Evolutionary conservation across 1,139 yeast species (phyloP).

Genomic region (Candida sp.): DNA sequence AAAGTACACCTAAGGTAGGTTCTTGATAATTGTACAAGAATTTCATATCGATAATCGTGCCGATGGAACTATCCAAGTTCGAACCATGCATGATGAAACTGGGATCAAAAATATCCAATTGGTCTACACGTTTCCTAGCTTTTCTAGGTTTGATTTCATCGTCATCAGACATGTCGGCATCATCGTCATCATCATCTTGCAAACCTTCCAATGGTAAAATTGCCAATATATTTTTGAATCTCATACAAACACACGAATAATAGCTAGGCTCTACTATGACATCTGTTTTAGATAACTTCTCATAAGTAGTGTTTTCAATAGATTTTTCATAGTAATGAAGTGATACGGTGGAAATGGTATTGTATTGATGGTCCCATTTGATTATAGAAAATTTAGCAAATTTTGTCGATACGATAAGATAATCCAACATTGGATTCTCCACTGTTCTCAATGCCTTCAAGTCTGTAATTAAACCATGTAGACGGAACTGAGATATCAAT

Average conservation of each 20-base stretch:
- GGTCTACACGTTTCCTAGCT: constrained; percentile 1
- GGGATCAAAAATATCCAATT: constrained; percentile 30
- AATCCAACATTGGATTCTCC: constrained; percentile 52
- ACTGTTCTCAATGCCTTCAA: constrained; percentile 51
- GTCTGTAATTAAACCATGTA: constrained; percentile 69
- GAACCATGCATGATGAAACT: constrained; percentile 60
- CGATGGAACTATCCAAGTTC: constrained; percentile 54
- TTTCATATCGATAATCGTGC: constrained; percentile 60
- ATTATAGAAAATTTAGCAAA: constrained; percentile 76
- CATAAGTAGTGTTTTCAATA: constrained; percentile 49
- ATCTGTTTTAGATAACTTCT: constrained; percentile 42
- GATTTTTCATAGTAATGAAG: constrained; percentile 84
- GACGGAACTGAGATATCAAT: constrained; percentile 61
- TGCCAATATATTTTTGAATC: constrained; percentile 70
- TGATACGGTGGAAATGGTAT: constrained; percentile 65
- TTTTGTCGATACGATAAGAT: constrained; percentile 64
- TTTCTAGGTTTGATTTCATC: constrained; percentile 1
- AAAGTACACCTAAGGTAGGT: constrained; percentile 76
- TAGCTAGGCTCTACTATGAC: constrained; percentile 65
- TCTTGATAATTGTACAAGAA: constrained; percentile 71
- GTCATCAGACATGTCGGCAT: constrained; percentile 9
- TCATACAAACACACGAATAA: constrained; percentile 57
- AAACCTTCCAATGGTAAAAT: constrained; percentile 61
- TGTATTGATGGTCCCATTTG: constrained; percentile 58
- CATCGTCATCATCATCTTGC: constrained; percentile 43